Percentiles rank a stretch among this genome's conserved stretches.
These are phyloP conservation scores for Aspergillus sp. DNA, from an alignment of 2,329 filamentous ascomycete species.

Conservation along the genomic window DNA sequence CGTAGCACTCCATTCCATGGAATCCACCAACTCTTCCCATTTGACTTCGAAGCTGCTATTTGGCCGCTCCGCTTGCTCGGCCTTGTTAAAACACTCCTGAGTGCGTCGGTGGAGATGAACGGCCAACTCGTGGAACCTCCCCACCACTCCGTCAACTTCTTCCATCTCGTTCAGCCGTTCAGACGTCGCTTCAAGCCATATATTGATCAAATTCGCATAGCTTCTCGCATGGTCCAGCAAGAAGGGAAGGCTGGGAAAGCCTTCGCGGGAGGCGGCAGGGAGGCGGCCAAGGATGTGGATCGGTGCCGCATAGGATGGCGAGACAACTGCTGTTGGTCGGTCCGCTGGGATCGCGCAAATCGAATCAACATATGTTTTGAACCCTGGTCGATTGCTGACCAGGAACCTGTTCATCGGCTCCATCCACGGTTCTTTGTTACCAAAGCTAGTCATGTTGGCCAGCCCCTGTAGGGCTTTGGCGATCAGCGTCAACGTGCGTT, in stretches of 20 bases:
- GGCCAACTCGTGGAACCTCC: conserved; percentile 37
- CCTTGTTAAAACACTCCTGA: conserved; percentile 36
- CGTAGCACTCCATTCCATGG: conserved; percentile 36
- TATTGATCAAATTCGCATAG: conserved; percentile 69
- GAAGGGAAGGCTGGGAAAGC: conserved; percentile 86
- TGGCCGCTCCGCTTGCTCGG: conserved; percentile 41
- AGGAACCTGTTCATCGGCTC: conserved; percentile 94
- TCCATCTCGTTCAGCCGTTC: conserved; percentile 30
- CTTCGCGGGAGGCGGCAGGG: conserved; percentile 72
- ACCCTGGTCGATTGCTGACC: conserved; percentile 61
- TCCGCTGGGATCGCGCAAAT: conserved; percentile 76
- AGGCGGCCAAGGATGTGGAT: conserved; percentile 79
- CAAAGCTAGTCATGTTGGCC: conserved; percentile 83
- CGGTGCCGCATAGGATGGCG: conserved; percentile 84
- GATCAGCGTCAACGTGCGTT: conserved; percentile 82
- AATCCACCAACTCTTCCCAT: conserved; percentile 42
- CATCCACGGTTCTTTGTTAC: conserved; percentile 97
- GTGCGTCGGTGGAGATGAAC: conserved; percentile 34
- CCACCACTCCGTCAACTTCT: conserved; percentile 29
- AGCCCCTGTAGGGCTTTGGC: conserved; percentile 87
- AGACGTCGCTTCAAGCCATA: conserved; percentile 36
- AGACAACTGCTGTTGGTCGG: conserved; percentile 53
- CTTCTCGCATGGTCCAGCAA: conserved; percentile 82
- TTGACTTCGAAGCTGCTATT: conserved; percentile 38
- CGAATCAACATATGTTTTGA: conserved; percentile 79